Conservation (phyloP, 176 grass and related monocot genomes). For the Carex kokanica region DNA sequence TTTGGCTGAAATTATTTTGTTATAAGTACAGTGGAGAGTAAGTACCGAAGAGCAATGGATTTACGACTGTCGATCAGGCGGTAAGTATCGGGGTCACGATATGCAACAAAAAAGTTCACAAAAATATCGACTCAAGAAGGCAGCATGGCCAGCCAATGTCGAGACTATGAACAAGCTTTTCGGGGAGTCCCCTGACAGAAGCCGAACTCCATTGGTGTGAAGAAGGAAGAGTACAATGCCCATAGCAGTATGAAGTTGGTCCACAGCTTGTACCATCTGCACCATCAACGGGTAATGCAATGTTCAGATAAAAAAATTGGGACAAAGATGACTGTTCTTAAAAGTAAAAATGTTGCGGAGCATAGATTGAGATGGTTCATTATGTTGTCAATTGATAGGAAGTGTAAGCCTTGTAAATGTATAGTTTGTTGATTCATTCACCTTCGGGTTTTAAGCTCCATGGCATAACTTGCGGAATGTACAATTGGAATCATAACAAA, state of each 20-base stretch:
- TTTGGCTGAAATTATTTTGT: too few relatives aligned
- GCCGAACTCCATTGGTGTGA: slow-evolving; percentile 88
- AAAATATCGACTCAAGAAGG: slow-evolving; percentile 81
- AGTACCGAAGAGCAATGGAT: slow-evolving; percentile 63
- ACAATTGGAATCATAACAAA: not conserved
- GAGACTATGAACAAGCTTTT: slow-evolving; percentile 71
- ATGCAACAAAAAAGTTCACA: slow-evolving; percentile 63
- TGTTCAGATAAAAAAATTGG: not conserved
- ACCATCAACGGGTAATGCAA: not conserved
- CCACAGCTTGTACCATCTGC: slow-evolving; percentile 79
- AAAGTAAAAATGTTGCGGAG: not conserved
- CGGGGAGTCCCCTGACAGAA: slow-evolving; percentile 86
- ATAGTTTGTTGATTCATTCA: not conserved
- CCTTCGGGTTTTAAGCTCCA: not conserved
- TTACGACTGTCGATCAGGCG: slow-evolving; percentile 43
- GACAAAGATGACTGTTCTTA: not conserved
- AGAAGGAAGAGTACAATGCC: slow-evolving; percentile 90
- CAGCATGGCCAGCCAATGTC: slow-evolving; percentile 70
- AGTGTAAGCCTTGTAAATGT: not conserved
- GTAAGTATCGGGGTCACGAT: slow-evolving; percentile 77
- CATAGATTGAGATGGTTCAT: not conserved
- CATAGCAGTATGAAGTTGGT: slow-evolving; percentile 71
- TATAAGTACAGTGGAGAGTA: not conserved
- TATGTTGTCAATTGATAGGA: not conserved
- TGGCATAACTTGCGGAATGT: not conserved